Evolutionary conservation across 352 stramenopile species (phyloP).

Genomic region (Phytophthora cactorum): DNA sequence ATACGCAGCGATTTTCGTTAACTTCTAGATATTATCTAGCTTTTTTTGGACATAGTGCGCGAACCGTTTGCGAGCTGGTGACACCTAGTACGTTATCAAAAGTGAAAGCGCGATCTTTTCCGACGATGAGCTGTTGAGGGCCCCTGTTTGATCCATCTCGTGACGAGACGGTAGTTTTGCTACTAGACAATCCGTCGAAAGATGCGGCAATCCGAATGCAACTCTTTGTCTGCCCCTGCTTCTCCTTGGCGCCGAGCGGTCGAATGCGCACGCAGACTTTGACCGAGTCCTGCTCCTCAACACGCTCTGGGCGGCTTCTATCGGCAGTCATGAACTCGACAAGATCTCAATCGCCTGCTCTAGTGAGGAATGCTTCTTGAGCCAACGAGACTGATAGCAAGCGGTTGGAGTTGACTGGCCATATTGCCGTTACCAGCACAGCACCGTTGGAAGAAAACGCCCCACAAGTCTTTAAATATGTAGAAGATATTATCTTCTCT

Average conservation of each 20-base stretch:
- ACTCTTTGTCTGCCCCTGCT: conserved; percentile 74
- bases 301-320: conserved; percentile 28
- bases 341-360: not conserved
- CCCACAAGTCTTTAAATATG: no score
- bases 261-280: conserved; percentile 82
- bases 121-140: conserved; percentile 79
- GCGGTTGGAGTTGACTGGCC: conserved; percentile 22
- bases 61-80: conserved; percentile 69
- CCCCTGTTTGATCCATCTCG: conserved; percentile 15
- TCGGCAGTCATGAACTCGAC: conserved; percentile 28
- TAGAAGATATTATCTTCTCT: no score
- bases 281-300: conserved; percentile 63
- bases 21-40: not conserved
- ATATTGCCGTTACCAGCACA: conserved; percentile 35
- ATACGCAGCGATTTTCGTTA: not conserved
- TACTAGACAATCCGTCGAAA: conserved; percentile 49
- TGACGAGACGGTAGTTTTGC: conserved; percentile 20
- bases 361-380: conserved; percentile 14
- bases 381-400: conserved; percentile 6
- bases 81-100: conserved; percentile 90
- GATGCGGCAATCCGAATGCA: conserved; percentile 70
- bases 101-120: conserved; percentile 87
- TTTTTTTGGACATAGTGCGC: not conserved
- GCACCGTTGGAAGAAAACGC: conserved; percentile 10
- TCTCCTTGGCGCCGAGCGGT: conserved; percentile 68